Evolutionary conservation across 345 rosid species (phyloP), one percentile per base, ranked within the genome.

Genomic region (Hirschfeldia incana): DNA sequence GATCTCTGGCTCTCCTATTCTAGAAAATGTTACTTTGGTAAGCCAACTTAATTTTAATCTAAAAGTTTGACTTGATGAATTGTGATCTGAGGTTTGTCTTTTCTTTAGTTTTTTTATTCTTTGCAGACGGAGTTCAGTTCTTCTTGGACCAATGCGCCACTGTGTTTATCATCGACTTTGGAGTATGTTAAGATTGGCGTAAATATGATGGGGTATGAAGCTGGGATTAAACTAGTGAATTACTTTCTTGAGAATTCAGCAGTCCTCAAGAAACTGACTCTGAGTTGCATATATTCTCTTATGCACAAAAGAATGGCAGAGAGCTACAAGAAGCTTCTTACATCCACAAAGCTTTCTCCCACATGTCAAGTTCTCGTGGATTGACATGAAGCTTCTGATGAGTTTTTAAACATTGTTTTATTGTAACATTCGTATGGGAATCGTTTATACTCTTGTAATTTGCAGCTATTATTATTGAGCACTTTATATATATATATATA

Each of bases 201-300:
- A 3, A 4, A 2, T 27, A 5, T 0, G 0, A 1, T 21, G 1
- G 0, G 0, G 13, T 10, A 2, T 0, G 51, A 21, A 4, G 15
- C 16, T 2, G 44, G 67, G 58, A 72, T 13, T 21, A 12, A 37
- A n/a, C 5, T 28, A 8, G 67, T 2, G 3, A 65, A 6, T 4
- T 34, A 65, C 6, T 65, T 65, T 65, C 68, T 65, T 26, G 12
- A 44, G 37, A 73, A 73, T 3, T 42, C 61, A 63, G 34, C 0
- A 0, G 12, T 73, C 6, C 76, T 73, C 46, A 73, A 63, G 46
- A 62, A 63, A 16, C 33, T 62, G 17, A 30, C 3, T 44, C 17
- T 63, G 21, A 1, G 49, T 73, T 63, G 16, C 61, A 27, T 2
- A 59, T 7, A 59, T 36, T 33, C 4, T 32, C 0, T 0, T 63